Percentiles rank a stretch among this genome's conserved stretches.
These are phyloP conservation scores for Spatholobus suberectus DNA, from an alignment of 306 rosid genomes.

Conservation along the genomic window DNA sequence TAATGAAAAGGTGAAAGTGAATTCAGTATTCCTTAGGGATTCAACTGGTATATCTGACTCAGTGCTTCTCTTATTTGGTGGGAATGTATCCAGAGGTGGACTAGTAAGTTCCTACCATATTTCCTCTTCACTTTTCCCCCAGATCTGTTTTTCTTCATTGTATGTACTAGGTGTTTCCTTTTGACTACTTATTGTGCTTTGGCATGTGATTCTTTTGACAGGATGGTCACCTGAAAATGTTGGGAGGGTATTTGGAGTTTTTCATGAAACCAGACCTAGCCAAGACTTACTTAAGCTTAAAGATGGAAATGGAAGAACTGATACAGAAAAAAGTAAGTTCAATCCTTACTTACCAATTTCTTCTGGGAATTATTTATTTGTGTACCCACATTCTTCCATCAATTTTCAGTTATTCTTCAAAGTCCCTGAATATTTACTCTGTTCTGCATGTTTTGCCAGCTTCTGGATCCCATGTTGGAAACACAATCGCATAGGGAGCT, in stretches of 20 bases:
- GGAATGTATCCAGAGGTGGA: constrained; percentile 79
- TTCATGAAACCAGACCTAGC: constrained; percentile 91
- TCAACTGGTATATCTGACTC: constrained; percentile 94
- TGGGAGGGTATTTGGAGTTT: constrained; percentile 93
- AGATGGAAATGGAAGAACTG: constrained; percentile 77
- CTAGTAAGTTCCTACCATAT: constrained; percentile 56
- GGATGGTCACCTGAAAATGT: constrained; percentile 97
- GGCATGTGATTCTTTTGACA: constrained; percentile 47
- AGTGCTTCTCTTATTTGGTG: constrained; percentile 88
- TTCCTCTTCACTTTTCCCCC: constrained; percentile 23
- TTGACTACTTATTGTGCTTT: constrained; percentile 20
- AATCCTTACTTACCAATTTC: constrained; percentile 10
- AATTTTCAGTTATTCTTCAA: constrained; percentile 21
- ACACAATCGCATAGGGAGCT: constrained; percentile 61
- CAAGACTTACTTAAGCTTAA: constrained; percentile 67
- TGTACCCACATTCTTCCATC: constrained; percentile 7
- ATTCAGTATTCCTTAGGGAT: constrained; percentile 92
- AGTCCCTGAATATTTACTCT: constrained; percentile 39
- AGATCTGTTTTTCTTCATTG: constrained; percentile 37
- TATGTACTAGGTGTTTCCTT: constrained; percentile 23
- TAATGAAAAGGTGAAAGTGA: constrained; percentile 95
- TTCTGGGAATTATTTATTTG: constrained; percentile 12
- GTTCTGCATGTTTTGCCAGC: constrained; percentile 60
- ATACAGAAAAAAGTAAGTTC: constrained; percentile 75
- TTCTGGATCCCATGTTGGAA: constrained; percentile 76